Evolutionary conservation across 176 grass and related monocot species (phyloP).

Genomic region (Aegilops tauschii): DNA sequence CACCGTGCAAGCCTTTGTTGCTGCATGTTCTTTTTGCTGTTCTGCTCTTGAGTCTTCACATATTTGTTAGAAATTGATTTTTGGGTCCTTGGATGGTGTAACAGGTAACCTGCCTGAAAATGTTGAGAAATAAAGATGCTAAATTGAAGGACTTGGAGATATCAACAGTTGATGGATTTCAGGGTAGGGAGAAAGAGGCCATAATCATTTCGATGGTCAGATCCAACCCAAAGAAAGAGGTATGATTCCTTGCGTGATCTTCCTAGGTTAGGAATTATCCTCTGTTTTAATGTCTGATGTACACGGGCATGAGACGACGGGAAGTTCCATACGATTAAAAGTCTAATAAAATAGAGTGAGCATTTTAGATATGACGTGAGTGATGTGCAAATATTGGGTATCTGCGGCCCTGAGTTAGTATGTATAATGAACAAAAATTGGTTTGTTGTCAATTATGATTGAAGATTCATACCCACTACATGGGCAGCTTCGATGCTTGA

Average conservation of each 20-base stretch:
- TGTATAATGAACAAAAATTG: not conserved
- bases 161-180: slow-evolving; percentile 96
- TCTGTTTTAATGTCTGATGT: not conserved
- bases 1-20: not conserved
- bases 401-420: not conserved
- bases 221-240: slow-evolving; percentile 92
- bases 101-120: slow-evolving; percentile 83
- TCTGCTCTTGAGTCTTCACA: not conserved
- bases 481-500: not conserved
- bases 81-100: not conserved
- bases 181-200: slow-evolving; percentile 95
- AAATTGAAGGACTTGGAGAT: slow-evolving; percentile 90
- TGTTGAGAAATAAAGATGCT: slow-evolving; percentile 75
- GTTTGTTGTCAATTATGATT: not conserved
- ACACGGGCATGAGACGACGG: not conserved
- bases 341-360: not conserved
- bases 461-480: not conserved
- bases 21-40: slow-evolving; percentile 5
- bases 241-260: not conserved
- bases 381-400: not conserved
- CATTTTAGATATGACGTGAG: not conserved
- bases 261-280: not conserved
- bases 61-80: not conserved
- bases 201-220: slow-evolving; percentile 97
- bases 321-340: not conserved